A percentile compares a stretch with the other conserved stretches of the same genome.
These are phyloP conservation scores for Plasmodium malariae DNA, from an alignment of 169 alveolate species.

Conservation along the genomic window DNA sequence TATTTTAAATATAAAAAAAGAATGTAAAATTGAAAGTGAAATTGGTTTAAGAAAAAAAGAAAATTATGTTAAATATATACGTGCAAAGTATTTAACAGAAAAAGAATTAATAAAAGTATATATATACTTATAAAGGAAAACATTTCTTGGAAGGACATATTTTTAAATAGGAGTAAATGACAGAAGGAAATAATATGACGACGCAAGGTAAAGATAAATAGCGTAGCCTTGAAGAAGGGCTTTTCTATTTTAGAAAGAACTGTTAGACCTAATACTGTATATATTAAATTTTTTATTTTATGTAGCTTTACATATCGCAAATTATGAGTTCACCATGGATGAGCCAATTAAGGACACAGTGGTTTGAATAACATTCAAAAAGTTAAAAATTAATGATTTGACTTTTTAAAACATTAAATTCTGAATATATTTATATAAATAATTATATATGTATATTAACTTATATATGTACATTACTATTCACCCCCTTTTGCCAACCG, in stretches of 20 bases:
- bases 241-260: no score
- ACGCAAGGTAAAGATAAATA: slow-evolving; percentile 23
- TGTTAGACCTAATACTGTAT: no score
- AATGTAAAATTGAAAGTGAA: no score
- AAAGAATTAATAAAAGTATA: neutral
- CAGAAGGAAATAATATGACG: slow-evolving; percentile 11
- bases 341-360: slow-evolving; percentile 65
- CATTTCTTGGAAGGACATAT: neutral
- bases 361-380: slow-evolving; percentile 22
- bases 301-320: slow-evolving; percentile 8
- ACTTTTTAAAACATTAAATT: neutral
- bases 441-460: neutral
- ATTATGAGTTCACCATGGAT: slow-evolving; percentile 70
- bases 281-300: slow-evolving; percentile 11
- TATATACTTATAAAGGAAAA: slow-evolving; percentile 5
- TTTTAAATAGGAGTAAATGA: neutral
- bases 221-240: no score
- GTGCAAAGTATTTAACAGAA: slow-evolving; percentile 20
- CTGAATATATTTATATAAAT: no score
- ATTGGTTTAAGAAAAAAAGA: no score
- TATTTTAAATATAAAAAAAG: no score
- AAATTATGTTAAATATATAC: no score
- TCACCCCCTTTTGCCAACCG: no score
- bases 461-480: slow-evolving; percentile 3
- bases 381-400: neutral